Evolutionary conservation across 768 basidiomycete genomes (phyloP), one percentile per base, ranked within the genome.

Genomic region (Dioszegia aurantiaca): DNA sequence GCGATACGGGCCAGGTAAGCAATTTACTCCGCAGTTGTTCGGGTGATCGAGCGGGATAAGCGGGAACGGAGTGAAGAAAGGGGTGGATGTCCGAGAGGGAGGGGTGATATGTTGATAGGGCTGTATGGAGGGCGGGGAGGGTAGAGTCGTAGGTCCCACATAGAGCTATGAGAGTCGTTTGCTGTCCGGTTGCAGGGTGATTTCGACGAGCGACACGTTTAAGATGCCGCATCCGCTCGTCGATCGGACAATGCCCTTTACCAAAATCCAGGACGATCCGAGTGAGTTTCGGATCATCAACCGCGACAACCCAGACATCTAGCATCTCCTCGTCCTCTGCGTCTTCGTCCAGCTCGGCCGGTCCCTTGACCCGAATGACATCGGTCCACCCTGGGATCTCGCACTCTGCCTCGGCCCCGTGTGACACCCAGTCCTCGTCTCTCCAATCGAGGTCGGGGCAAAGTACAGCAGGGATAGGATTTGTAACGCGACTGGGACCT

Each of bases 1-100:
- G 68, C 0, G 58, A 52, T 39, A 77, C 72, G 4, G 94, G 94
- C 94, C 94, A 98, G n/a, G 89, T 77, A 1, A 81, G 74, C 37
- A 82, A 81, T 77, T 93, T 92, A 31, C 84, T 72, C 41, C 76
- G 72, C 21, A 90, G 79, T 6, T 90, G 87, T 14, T 80, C 79
- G 0, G 78, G 78, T 0, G 89, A 90, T 3, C 86, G 78, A 0
- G 90, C 90, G 11, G 85, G 80, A 14, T 81, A 80, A 28, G 78
- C 75, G 1, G 93, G 91, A 0, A 92, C 88, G 11, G 46, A 30
- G 1, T 49, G 37, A 9, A 44, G 19, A 17, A 58, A 52, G 5
- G 73, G 68, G 3, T 21, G 24, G 16, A 70, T 59, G 14, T 33
- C 16, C 33, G 26, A 23, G 1, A 55, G 48, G 30, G 47, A 56